Percentiles rank a stretch among this genome's conserved stretches.
phyloP scores from a whole-genome alignment of 169 alveolate genomes.

The Cryptosporidium xiaoi region DNA sequence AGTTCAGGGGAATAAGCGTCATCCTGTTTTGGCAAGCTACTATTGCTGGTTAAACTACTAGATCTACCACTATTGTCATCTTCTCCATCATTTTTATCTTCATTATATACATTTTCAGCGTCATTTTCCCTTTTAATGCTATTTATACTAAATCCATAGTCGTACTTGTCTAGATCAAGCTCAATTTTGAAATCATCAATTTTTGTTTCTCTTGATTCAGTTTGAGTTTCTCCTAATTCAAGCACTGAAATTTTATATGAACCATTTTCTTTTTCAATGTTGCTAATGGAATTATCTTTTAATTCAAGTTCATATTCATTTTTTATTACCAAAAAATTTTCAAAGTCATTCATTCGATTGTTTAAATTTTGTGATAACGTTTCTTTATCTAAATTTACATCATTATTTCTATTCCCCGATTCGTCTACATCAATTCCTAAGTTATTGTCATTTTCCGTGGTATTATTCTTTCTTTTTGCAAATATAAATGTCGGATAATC shows the following conservation, averaged over 20 bases:
- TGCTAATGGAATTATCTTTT: background rate
- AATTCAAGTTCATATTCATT: background rate
- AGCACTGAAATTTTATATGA: too few species aligned
- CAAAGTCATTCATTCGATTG: background rate
- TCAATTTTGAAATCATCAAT: too few species aligned
- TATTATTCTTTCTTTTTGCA: background rate
- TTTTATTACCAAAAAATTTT: background rate
- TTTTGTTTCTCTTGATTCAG: too few species aligned
- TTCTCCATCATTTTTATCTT: background rate
- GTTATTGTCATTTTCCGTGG: background rate
- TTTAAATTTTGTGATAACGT: background rate
- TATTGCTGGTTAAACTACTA: too few species aligned
- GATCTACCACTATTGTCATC: background rate
- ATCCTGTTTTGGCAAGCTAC: too few species aligned
- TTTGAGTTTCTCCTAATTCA: too few species aligned
- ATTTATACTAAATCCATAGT: conserved; percentile 10
- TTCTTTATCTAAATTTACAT: background rate
- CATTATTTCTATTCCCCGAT: background rate
- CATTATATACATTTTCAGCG: background rate
- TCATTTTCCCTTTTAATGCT: background rate
- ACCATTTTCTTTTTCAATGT: background rate
- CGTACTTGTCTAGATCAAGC: background rate
- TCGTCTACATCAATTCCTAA: background rate
- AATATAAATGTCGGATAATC: too few species aligned
- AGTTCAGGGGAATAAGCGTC: too few species aligned